These are phyloP conservation scores for Chrysosporium queenslandicum DNA, from an alignment of 2,329 filamentous ascomycete species.

Conservation along the genomic window DNA sequence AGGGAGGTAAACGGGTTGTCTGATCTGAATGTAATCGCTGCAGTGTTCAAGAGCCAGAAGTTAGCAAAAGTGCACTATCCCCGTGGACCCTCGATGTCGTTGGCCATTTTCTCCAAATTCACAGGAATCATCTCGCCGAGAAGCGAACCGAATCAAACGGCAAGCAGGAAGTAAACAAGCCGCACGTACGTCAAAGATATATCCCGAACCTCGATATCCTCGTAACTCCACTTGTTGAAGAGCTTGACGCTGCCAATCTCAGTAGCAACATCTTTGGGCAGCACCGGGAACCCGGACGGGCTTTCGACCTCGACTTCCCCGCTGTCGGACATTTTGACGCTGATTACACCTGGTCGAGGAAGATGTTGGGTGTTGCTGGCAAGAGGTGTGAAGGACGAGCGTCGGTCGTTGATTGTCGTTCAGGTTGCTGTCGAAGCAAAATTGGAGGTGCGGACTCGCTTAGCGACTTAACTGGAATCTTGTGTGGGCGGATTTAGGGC, in stretches of 20 bases:
- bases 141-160: neutral
- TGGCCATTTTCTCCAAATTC: neutral
- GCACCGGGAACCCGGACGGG: slow-evolving; percentile 63
- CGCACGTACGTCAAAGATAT: slow-evolving; percentile 94
- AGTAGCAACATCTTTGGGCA: slow-evolving; percentile 83
- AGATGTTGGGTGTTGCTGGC: slow-evolving; percentile 27
- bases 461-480: slow-evolving; percentile 23
- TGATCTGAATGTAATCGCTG: slow-evolving; percentile 99
- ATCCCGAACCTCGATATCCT: slow-evolving; percentile 98
- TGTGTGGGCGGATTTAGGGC: slow-evolving; percentile 33
- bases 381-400: slow-evolving; percentile 18
- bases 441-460: slow-evolving; percentile 36
- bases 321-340: slow-evolving; percentile 75
- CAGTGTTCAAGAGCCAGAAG: slow-evolving; percentile 15
- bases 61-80: slow-evolving; percentile 4
- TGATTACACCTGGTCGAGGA: slow-evolving; percentile 32
- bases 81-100: no score
- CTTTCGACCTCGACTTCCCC: slow-evolving; percentile 89
- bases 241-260: slow-evolving; percentile 91
- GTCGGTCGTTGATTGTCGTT: slow-evolving; percentile 26
- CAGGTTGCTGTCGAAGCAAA: slow-evolving; percentile 29
- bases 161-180: slow-evolving; percentile 15
- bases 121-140: neutral
- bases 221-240: slow-evolving; percentile 98
- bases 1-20: slow-evolving; percentile 95